A percentile compares a stretch with the other conserved stretches of the same genome.
Conservation (phyloP, 805 yeast species). For the Teunomyces gatunensis region DNA sequence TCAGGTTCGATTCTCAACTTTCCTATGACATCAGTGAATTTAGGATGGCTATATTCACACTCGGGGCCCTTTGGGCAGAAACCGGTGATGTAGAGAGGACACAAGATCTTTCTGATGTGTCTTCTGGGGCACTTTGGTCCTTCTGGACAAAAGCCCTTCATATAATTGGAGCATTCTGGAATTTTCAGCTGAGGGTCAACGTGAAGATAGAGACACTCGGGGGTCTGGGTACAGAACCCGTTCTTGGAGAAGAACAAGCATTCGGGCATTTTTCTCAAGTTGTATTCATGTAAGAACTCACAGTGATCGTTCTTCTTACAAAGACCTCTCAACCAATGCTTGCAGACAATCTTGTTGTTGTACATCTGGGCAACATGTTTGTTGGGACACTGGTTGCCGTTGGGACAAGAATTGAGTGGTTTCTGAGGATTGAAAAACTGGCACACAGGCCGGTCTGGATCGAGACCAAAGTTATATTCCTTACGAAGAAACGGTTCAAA, state of each 20-base stretch:
- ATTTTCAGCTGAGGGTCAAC: constrained; percentile 84
- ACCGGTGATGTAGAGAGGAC: constrained; percentile 82
- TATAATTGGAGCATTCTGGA: constrained; percentile 84
- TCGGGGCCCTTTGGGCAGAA: constrained; percentile 40
- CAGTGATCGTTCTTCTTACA: constrained; percentile 97
- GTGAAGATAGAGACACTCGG: constrained; percentile 91
- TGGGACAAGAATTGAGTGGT: constrained; percentile 70
- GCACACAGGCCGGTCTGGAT: constrained; percentile 89
- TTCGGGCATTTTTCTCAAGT: constrained; percentile 93
- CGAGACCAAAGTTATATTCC: constrained; percentile 78
- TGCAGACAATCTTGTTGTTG: constrained; percentile 74
- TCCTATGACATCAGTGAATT: constrained; percentile 48
- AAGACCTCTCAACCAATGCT: constrained; percentile 96
- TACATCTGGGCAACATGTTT: constrained; percentile 67
- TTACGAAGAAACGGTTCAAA: constrained; percentile 81
- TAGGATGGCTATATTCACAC: constrained; percentile 82
- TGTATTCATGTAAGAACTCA: constrained; percentile 94
- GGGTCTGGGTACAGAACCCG: constrained; percentile 86
- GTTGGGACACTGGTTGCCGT: constrained; percentile 81
- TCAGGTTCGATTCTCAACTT: constrained; percentile 46
- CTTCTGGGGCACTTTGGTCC: constrained; percentile 85
- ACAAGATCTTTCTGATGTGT: constrained; percentile 72
- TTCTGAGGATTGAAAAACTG: constrained; percentile 56
- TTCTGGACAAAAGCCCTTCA: constrained; percentile 85
- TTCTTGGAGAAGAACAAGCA: constrained; percentile 82